Conservation (phyloP, 1,139 yeast genomes). For the Candida albicans region DNA sequence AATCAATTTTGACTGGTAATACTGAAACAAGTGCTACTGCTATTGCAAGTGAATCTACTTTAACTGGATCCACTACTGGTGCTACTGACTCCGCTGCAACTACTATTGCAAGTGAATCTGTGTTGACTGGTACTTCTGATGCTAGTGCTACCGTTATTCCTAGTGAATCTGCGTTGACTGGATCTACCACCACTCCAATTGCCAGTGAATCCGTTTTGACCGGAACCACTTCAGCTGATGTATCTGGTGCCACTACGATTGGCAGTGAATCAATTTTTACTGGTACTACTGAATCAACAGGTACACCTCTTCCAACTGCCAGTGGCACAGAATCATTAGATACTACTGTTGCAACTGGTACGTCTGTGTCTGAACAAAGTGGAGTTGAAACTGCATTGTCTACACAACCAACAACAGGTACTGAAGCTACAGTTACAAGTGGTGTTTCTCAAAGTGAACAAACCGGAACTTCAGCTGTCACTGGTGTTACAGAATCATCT, state of each 20-base stretch:
- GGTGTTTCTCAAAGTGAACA: neutral
- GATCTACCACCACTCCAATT: neutral
- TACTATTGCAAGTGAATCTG: neutral
- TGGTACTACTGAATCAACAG: neutral
- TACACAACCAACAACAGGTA: too few species aligned
- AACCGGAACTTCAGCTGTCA: neutral
- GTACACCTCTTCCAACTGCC: constrained; percentile 1
- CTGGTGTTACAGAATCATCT: neutral
- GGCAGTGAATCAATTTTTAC: neutral
- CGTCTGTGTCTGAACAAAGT: constrained; percentile 2
- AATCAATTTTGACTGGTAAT: neutral
- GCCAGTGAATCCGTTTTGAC: neutral
- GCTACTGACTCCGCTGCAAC: constrained; percentile 8
- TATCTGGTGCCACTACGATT: neutral
- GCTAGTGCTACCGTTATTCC: neutral
- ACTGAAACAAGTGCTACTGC: neutral
- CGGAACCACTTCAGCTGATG: constrained; percentile 2
- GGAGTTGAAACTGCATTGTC: neutral
- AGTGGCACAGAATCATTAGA: constrained; percentile 6
- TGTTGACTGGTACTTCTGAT: constrained; percentile 4
- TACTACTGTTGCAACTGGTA: constrained; percentile 2
- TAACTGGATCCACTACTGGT: neutral
- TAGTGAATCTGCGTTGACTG: neutral
- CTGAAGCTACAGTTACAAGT: neutral
- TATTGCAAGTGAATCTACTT: neutral